Conservation (phyloP, 305 asterid genomes). For the Solanum hybrid region DNA sequence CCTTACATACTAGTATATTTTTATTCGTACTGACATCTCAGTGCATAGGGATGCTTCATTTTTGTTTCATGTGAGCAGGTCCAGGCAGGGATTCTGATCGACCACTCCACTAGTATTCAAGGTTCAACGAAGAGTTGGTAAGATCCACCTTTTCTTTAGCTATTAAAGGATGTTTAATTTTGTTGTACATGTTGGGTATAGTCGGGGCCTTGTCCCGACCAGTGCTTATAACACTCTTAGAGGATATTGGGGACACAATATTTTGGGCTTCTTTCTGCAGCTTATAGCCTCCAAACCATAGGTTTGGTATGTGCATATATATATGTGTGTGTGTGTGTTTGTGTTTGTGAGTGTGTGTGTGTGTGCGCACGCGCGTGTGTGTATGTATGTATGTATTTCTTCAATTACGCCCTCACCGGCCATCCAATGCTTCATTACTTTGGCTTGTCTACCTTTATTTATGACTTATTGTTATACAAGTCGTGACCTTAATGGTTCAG, state of each 20-base stretch:
- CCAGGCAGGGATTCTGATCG: background rate
- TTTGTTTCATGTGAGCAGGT: background rate
- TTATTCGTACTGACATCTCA: background rate
- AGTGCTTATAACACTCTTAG: no score
- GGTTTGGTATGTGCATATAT: background rate
- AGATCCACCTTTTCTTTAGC: background rate
- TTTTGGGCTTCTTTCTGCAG: background rate
- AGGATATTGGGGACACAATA: no score
- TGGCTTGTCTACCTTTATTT: background rate
- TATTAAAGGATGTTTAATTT: background rate
- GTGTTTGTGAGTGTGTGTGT: no score
- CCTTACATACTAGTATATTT: background rate
- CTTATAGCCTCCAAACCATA: background rate
- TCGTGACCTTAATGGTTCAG: background rate
- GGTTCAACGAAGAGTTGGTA: background rate
- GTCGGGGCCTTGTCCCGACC: background rate
- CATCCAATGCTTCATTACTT: background rate
- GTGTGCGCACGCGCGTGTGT: no score
- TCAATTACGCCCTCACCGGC: background rate
- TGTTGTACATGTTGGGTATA: background rate
- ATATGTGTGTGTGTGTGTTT: no score
- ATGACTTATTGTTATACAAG: background rate
- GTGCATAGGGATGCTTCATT: background rate
- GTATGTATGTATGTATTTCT: background rate
- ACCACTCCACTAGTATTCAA: background rate